Percentiles rank a stretch among this genome's conserved stretches.
Evolutionary conservation across 2,329 filamentous ascomycete species (phyloP).

Genomic region (Phialocephala sp.): DNA sequence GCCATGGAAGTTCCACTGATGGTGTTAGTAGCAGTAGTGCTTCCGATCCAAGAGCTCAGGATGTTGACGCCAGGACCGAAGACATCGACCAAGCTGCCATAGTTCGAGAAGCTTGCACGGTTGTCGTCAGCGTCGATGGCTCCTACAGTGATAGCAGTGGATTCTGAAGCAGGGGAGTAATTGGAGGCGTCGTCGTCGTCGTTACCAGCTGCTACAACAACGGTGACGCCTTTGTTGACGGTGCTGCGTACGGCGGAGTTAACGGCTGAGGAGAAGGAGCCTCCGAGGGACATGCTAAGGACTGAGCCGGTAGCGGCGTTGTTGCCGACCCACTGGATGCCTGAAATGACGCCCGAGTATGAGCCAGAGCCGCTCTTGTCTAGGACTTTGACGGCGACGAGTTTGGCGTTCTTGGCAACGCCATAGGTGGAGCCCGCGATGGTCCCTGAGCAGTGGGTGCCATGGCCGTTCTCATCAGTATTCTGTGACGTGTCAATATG

Average conservation of each 20-base stretch:
- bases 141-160: slow-evolving; percentile 59
- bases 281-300: slow-evolving; percentile 62
- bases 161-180: slow-evolving; percentile 55
- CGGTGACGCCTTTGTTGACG: slow-evolving; percentile 53
- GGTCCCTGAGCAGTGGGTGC: slow-evolving; percentile 50
- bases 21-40: slow-evolving; percentile 51
- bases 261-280: slow-evolving; percentile 50
- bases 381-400: slow-evolving; percentile 49
- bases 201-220: slow-evolving; percentile 63
- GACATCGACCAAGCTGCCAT: slow-evolving; percentile 55
- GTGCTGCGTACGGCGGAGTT: slow-evolving; percentile 57
- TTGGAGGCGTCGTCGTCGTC: slow-evolving; percentile 47
- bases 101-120: slow-evolving; percentile 56
- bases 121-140: slow-evolving; percentile 50
- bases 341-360: slow-evolving; percentile 46
- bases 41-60: slow-evolving; percentile 53
- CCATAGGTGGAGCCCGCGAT: slow-evolving; percentile 48
- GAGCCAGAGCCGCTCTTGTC: slow-evolving; percentile 41
- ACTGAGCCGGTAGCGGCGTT: slow-evolving; percentile 49
- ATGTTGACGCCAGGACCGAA: slow-evolving; percentile 56
- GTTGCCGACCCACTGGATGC: slow-evolving; percentile 46
- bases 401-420: slow-evolving; percentile 47
- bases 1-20: slow-evolving; percentile 69
- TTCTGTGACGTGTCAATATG: slow-evolving; percentile 36
- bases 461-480: slow-evolving; percentile 48